Conservation (phyloP, 305 asterid genomes). For the Solanum aculeatissimum region DNA sequence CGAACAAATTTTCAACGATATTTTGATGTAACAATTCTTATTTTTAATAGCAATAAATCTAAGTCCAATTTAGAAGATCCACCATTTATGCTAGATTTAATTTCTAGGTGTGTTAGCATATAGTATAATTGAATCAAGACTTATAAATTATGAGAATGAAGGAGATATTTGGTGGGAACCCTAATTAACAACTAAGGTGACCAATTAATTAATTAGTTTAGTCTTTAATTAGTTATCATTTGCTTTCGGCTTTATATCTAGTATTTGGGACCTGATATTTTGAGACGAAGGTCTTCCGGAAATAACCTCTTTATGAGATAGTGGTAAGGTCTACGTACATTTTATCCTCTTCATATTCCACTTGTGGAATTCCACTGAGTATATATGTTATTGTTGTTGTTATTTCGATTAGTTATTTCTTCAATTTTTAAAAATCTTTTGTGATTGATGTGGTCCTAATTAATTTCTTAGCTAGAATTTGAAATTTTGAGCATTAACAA, state of each 20-base stretch:
- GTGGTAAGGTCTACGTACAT: no score
- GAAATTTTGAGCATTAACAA: background rate
- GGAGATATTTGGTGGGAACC: no score
- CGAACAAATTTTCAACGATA: background rate
- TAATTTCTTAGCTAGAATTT: background rate
- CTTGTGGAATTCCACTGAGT: no score
- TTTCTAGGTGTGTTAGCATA: background rate
- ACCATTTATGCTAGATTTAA: background rate
- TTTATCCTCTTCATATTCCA: no score
- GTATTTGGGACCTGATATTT: no score
- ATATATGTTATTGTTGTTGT: no score
- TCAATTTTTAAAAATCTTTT: background rate
- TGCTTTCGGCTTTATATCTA: no score
- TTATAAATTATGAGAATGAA: background rate
- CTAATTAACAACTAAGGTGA: background rate
- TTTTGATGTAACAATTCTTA: background rate
- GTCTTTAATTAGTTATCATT: no score
- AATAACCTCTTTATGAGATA: no score
- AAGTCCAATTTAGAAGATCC: background rate
- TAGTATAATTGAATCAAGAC: background rate
- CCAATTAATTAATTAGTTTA: background rate
- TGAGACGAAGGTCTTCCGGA: no score
- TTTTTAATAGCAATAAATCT: background rate
- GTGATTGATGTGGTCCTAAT: background rate
- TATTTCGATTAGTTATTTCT: background rate